Base-by-base conservation (phyloP, 208 protist genomes). In the Ichthyophonus hoferi region DNA sequence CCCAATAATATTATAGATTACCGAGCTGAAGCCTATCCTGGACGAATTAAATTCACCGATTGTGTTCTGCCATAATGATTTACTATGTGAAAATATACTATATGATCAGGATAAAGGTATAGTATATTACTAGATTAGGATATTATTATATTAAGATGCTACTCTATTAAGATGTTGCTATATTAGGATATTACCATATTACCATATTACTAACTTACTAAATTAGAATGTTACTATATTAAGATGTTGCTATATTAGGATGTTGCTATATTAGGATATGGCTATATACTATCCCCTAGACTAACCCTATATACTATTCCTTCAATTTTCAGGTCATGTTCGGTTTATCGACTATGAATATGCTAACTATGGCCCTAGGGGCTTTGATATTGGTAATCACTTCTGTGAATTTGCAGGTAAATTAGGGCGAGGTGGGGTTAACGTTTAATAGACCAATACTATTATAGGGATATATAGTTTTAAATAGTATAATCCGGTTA, bases 71-170 rank as follows among this genome's bases (percentile, higher is more conserved):
- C 89, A 91, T 58, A 91, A 91, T 58, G 89, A 91, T 87, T 50
- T 91, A n/a, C 89, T 91, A 31, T 91, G 89, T 39, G 86, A 91
- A 37, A 91, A 91, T 39, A 88, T 91, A 34, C 40, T 91, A 2
- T 91, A 86, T 58, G 34, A 91, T 40, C 33, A n/a, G n/a, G n/a
- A n/a, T n/a, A n/a, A n/a, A n/a, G n/a, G n/a, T n/a, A n/a, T n/a
- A n/a, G n/a, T n/a, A n/a, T n/a, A n/a, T n/a, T n/a, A n/a, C n/a
- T n/a, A n/a, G n/a, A n/a, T n/a, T n/a, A n/a, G n/a, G n/a, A n/a
- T n/a, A n/a, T n/a, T n/a, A n/a, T n/a, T n/a, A n/a, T n/a, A n/a
- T n/a, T n/a, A n/a, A n/a, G n/a, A n/a, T n/a, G n/a, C n/a, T n/a
- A n/a, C n/a, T n/a, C n/a, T n/a, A n/a, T n/a, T n/a, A n/a, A n/a